Evolutionary conservation across 1,139 yeast genomes (phyloP).

Genomic region (Yamadazyma diddensiae): DNA sequence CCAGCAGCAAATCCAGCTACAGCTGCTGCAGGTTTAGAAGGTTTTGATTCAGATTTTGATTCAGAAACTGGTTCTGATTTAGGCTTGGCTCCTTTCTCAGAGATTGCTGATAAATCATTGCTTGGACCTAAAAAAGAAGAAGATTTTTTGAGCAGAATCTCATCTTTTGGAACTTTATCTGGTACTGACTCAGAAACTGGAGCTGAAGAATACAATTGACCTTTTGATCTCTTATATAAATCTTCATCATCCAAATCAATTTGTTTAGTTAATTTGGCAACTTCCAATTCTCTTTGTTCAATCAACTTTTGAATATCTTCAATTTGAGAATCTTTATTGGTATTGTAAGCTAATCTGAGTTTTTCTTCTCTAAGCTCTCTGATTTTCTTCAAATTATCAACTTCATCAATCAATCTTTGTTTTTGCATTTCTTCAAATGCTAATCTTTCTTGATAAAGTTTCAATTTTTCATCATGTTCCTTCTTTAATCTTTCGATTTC

Average conservation of each 20-base stretch:
- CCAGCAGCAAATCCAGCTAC: constrained; percentile 12
- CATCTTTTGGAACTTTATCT: constrained; percentile 16
- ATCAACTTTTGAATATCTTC: constrained; percentile 34
- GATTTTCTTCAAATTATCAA: constrained; percentile 37
- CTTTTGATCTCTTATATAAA: constrained; percentile 15
- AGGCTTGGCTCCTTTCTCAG: constrained; percentile 12
- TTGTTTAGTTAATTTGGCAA: constrained; percentile 31
- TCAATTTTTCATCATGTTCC: constrained; percentile 32
- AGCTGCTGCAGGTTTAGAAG: constrained; percentile 6
- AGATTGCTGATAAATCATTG: constrained; percentile 20
- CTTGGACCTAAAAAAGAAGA: constrained; percentile 23
- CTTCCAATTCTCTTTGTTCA: constrained; percentile 36
- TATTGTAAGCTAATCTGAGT: constrained; percentile 29
- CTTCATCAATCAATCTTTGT: constrained; percentile 34
- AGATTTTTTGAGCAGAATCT: constrained; percentile 9
- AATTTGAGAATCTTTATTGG: constrained; percentile 22
- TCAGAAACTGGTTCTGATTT: background rate
- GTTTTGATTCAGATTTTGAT: constrained; percentile 1
- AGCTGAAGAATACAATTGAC: constrained; percentile 15
- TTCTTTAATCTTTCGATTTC: constrained; percentile 34
- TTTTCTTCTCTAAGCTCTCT: constrained; percentile 39
- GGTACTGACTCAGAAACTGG: constrained; percentile 15
- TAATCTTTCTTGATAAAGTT: constrained; percentile 28
- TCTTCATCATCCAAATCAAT: constrained; percentile 33
- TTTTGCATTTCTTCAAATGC: constrained; percentile 38